Base-by-base conservation (phyloP, 306 rosid species). In the Cucurbita pepo region DNA sequence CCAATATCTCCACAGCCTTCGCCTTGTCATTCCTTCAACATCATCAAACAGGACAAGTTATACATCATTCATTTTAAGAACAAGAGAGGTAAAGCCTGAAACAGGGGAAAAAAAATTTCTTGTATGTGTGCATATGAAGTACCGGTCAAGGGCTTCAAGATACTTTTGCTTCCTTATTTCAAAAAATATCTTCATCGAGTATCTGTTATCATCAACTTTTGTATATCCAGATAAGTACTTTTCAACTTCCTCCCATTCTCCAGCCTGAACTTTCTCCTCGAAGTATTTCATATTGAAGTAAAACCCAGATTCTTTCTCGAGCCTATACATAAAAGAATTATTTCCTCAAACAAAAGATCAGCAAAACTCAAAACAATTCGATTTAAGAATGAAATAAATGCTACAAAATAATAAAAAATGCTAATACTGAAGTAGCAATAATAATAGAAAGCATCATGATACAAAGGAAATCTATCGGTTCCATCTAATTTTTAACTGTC, bases 71-170 rank as follows among this genome's bases (percentile, higher is more conserved):
- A 2, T 67, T 7, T 44, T 0, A 50, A 50, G 19, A 69, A 34
- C 73, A 67, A 47, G 30, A 69, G 59, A 51, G 41, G 7, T 48
- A 30, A 16, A 22, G 71, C 38, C 53, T 65, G 54, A 18, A 65
- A 6, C 54, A 65, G 53, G 30, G 11, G 9, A 13, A 21, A 66
- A 1, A 19, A 15, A 34, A n/a, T n/a, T 69, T n/a, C 37, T 66
- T 50, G 44, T 19, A 60, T 50, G 44, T 37, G 52, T 4, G 15
- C 25, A 25, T 25, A 9, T 72, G 65, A 56, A 76, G 60, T 89
- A 92, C 97, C 92, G 82, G 86, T 92, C 97, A 43, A 92, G 96
- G 44, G 96, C 97, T 89, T 92, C 96, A 16, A 92, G 90, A 80
- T 89, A 92, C 76, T 92, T 92, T 77, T 92, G 97, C 86, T 92